phyloP scores from a whole-genome alignment of 1,284 basidiomycete species.

The Sporisorium scitamineum region DNA sequence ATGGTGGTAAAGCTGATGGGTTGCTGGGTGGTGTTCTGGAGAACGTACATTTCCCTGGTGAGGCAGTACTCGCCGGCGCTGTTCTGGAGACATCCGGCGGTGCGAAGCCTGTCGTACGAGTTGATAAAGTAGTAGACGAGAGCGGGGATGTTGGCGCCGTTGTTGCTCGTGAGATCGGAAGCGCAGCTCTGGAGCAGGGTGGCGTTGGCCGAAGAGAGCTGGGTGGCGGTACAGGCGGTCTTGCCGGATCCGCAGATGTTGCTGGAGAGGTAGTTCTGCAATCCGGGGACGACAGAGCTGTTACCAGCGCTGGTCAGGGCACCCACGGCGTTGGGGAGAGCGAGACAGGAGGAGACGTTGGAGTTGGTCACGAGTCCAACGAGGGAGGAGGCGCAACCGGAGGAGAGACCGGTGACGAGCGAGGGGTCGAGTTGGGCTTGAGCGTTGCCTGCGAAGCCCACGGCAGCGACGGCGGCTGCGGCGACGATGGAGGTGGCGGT shows the following conservation, averaged over 20 bases:
- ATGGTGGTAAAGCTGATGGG: slow-evolving; percentile 21
- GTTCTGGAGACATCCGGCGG: slow-evolving; percentile 31
- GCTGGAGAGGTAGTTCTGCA: slow-evolving; percentile 27
- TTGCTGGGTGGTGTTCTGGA: slow-evolving; percentile 32
- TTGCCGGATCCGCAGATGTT: slow-evolving; percentile 35
- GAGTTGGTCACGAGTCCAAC: slow-evolving; percentile 40
- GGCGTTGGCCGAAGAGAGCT: slow-evolving; percentile 32
- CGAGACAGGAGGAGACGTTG: slow-evolving; percentile 39
- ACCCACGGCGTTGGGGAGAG: slow-evolving; percentile 37
- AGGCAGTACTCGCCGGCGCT: slow-evolving; percentile 19
- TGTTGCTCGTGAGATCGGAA: slow-evolving; percentile 16
- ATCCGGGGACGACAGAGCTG: slow-evolving; percentile 32
- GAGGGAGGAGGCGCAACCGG: slow-evolving; percentile 27
- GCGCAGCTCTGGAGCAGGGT: slow-evolving; percentile 36
- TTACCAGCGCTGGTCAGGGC: slow-evolving; percentile 35
- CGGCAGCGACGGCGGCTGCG: slow-evolving; percentile 15
- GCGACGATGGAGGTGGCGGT: slow-evolving; percentile 21
- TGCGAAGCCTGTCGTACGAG: slow-evolving; percentile 32
- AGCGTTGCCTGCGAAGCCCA: slow-evolving; percentile 18
- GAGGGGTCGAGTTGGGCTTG: slow-evolving; percentile 43
- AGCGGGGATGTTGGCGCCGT: slow-evolving; percentile 29
- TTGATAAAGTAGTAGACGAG: slow-evolving; percentile 46
- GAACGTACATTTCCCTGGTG: slow-evolving; percentile 23
- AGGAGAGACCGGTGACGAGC: slow-evolving; percentile 46
- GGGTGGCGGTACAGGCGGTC: slow-evolving; percentile 16